A percentile compares a stretch with the other conserved stretches of the same genome.
These are phyloP conservation scores for Beauveria asiatica DNA, from an alignment of 2,329 filamentous ascomycete genomes.

Conservation along the genomic window DNA sequence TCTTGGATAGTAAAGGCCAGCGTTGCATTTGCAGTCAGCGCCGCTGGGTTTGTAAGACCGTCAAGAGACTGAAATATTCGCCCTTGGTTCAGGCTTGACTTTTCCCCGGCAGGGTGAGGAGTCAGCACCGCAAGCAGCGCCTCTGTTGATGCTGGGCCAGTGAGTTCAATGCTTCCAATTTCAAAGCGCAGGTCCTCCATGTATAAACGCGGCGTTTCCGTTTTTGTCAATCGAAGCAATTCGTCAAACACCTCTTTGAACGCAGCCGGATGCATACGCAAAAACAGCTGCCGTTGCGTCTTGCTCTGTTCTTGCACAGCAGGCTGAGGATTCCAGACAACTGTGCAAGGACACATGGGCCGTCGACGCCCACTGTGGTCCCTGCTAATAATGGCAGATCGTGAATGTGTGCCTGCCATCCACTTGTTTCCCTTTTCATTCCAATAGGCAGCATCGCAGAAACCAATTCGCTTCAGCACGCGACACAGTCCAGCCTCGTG, in stretches of 20 bases:
- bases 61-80: conserved; percentile 42
- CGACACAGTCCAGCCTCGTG: conserved; percentile 52
- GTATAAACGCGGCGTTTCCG: conserved; percentile 51
- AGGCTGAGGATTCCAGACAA: conserved; percentile 61
- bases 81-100: conserved; percentile 30
- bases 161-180: conserved; percentile 50
- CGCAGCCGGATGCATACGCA: conserved; percentile 76
- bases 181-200: conserved; percentile 65
- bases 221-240: conserved; percentile 47
- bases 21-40: conserved; percentile 60
- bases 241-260: conserved; percentile 63
- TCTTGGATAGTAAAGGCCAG: conserved; percentile 69
- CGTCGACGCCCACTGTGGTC: conserved; percentile 43
- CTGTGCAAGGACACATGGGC: conserved; percentile 62
- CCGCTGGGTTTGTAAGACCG: conserved; percentile 58
- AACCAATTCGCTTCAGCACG: conserved; percentile 57
- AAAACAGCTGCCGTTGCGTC: conserved; percentile 43
- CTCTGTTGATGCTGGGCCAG: conserved; percentile 68
- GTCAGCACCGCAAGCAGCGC: conserved; percentile 61
- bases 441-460: conserved; percentile 54
- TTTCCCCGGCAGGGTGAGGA: conserved; percentile 31
- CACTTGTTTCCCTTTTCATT: conserved; percentile 59
- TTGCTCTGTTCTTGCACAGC: conserved; percentile 13
- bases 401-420: conserved; percentile 46
- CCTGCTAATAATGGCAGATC: conserved; percentile 42